Percentiles rank a stretch among this genome's conserved stretches.
phyloP scores from a whole-genome alignment of 1,139 yeast genomes.

The Saccharomyces hybrid region DNA sequence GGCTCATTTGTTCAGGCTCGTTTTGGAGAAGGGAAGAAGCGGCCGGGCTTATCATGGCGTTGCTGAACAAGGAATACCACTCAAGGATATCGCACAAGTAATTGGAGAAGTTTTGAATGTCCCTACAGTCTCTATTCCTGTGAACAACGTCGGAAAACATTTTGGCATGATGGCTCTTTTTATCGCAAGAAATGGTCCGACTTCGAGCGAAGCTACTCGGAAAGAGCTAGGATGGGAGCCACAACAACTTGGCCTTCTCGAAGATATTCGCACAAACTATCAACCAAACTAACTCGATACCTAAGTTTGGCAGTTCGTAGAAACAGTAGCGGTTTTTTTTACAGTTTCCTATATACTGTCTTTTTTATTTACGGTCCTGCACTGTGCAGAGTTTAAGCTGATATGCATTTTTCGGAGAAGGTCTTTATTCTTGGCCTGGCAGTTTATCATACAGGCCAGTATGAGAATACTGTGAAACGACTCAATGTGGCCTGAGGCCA shows the following conservation, averaged over 20 bases:
- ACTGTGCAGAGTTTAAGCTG: neutral
- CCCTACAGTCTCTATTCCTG: conserved; percentile 13
- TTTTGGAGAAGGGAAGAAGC: conserved; percentile 13
- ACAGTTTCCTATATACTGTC: neutral
- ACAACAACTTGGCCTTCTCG: conserved; percentile 13
- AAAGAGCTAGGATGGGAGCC: conserved; percentile 26
- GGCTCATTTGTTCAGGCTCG: conserved; percentile 24
- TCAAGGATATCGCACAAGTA: conserved; percentile 23
- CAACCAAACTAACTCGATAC: neutral
- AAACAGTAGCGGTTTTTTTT: neutral
- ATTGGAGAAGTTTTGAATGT: conserved; percentile 20
- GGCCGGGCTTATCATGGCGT: conserved; percentile 20
- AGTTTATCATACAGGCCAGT: neutral
- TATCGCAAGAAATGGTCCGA: conserved; percentile 9
- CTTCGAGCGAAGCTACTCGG: conserved; percentile 14
- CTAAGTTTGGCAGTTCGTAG: neutral
- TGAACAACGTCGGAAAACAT: conserved; percentile 11
- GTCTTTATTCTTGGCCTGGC: neutral
- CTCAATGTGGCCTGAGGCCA: neutral
- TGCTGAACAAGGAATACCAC: conserved; percentile 19
- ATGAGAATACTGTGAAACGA: neutral
- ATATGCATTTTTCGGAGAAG: neutral
- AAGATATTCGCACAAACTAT: conserved; percentile 14
- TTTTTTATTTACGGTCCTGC: neutral
- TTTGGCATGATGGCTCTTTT: conserved; percentile 9